Percentiles rank a stretch among this genome's conserved stretches.
Conservation (phyloP, 2,329 filamentous ascomycete species). For the Arachnomyces sp. region DNA sequence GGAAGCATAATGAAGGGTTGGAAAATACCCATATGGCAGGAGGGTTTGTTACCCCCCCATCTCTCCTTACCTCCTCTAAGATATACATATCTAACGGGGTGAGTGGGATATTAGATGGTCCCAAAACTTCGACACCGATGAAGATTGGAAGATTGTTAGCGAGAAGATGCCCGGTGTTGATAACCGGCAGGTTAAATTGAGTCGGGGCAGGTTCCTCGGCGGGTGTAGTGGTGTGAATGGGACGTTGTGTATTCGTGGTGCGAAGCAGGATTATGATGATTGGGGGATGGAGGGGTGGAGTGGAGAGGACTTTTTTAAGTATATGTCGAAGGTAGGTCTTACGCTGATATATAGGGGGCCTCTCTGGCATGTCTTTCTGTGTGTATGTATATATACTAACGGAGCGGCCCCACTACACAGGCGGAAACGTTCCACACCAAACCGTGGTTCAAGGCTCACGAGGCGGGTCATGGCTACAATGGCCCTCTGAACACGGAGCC, state of each 20-base stretch:
- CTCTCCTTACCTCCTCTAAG: slow-evolving; percentile 24
- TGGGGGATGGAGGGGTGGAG: slow-evolving; percentile 49
- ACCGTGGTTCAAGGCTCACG: slow-evolving; percentile 46
- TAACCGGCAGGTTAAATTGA: slow-evolving; percentile 35
- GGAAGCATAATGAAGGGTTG: slow-evolving; percentile 36
- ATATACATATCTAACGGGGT: too few species aligned
- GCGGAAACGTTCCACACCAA: slow-evolving; percentile 53
- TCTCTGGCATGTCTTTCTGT: too few species aligned
- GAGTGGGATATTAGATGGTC: too few species aligned
- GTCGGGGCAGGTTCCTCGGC: slow-evolving; percentile 36
- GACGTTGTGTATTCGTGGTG: slow-evolving; percentile 36
- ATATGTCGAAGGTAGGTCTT: slow-evolving; percentile 44
- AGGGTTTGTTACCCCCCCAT: slow-evolving; percentile 32
- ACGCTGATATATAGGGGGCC: slow-evolving; percentile 11
- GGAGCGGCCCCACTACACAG: slow-evolving; percentile 16
- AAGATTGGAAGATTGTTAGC: slow-evolving; percentile 39
- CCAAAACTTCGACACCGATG: slow-evolving; percentile 32
- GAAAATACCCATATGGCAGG: slow-evolving; percentile 41
- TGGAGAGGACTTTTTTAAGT: slow-evolving; percentile 49
- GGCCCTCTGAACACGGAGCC: slow-evolving; percentile 50
- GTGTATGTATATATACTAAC: too few species aligned
- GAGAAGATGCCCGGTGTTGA: slow-evolving; percentile 32
- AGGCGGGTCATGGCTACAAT: slow-evolving; percentile 41
- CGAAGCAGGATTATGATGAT: slow-evolving; percentile 44
- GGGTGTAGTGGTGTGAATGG: slow-evolving; percentile 38